Evolutionary conservation across 345 rosid species (phyloP).

Genomic region (Microthlaspi erraticum): DNA sequence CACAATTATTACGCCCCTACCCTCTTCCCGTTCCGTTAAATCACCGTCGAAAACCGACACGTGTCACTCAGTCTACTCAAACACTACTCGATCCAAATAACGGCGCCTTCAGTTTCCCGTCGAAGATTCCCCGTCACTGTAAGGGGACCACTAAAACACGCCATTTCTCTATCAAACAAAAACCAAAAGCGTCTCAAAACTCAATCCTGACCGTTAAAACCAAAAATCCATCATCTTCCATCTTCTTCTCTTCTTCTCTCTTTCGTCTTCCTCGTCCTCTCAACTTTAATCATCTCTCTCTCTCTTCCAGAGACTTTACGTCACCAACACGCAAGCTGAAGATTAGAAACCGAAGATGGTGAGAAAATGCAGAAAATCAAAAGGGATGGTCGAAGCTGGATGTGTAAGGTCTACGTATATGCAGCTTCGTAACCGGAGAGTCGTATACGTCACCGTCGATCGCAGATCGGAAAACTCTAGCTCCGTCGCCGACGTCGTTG

Average conservation of each 20-base stretch:
- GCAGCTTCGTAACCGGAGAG: constrained; percentile 51
- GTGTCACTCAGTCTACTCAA: constrained; percentile 14
- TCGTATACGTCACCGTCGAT: neutral
- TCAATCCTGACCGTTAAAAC: constrained; percentile 53
- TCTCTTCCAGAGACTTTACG: neutral
- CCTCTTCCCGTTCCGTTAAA: constrained; percentile 41
- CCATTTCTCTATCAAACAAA: constrained; percentile 26
- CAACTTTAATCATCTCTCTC: constrained; percentile 9
- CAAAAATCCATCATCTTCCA: constrained; percentile 29
- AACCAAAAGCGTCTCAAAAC: constrained; percentile 9
- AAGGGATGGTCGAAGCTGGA: constrained; percentile 48
- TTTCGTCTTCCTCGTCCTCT: constrained; percentile 16
- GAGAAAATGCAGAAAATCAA: constrained; percentile 49
- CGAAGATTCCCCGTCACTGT: constrained; percentile 63
- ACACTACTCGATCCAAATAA: constrained; percentile 31
- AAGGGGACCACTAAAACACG: constrained; percentile 54
- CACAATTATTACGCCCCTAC: constrained; percentile 37
- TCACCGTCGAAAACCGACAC: constrained; percentile 38
- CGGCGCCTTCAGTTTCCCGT: constrained; percentile 93
- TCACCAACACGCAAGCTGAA: constrained; percentile 25
- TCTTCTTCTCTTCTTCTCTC: constrained; percentile 3
- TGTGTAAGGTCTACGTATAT: constrained; percentile 49
- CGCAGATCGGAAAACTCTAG: constrained; percentile 40
- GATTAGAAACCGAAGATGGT: constrained; percentile 35
- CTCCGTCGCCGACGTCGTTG: constrained; percentile 34